These are phyloP conservation scores for Seiridium unicorne DNA, from an alignment of 2,329 filamentous ascomycete species.

Conservation along the genomic window DNA sequence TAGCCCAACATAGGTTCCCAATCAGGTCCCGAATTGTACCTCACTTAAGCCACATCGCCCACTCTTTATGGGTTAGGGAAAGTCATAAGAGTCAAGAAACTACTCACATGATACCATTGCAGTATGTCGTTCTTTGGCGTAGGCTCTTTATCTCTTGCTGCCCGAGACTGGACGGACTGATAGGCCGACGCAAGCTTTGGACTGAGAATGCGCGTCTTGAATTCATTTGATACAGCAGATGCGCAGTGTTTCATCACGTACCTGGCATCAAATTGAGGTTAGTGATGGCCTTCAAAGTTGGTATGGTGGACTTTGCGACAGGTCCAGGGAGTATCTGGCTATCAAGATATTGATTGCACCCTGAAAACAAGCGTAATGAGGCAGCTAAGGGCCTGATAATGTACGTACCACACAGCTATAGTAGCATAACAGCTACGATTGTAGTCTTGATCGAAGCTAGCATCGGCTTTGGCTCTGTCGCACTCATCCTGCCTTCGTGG, in stretches of 20 bases:
- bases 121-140: background rate
- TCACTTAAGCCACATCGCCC: background rate
- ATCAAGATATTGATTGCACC: no score
- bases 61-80: background rate
- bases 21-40: no score
- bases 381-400: no score
- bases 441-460: background rate
- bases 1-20: no score
- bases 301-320: no score
- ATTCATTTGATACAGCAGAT: background rate
- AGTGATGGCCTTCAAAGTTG: no score
- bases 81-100: background rate
- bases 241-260: background rate
- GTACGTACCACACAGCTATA: background rate
- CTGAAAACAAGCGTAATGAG: no score
- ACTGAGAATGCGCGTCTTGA: background rate
- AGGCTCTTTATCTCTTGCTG: background rate
- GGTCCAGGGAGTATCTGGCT: no score
- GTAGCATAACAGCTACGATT: constrained; percentile 2
- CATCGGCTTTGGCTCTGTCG: background rate
- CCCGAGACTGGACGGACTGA: background rate
- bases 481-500: background rate
- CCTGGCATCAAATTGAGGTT: no score
- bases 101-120: constrained; percentile 2
- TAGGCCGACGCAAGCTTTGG: background rate